Conservation (phyloP, 306 rosid species). For the Casuarina cunninghamiana region DNA sequence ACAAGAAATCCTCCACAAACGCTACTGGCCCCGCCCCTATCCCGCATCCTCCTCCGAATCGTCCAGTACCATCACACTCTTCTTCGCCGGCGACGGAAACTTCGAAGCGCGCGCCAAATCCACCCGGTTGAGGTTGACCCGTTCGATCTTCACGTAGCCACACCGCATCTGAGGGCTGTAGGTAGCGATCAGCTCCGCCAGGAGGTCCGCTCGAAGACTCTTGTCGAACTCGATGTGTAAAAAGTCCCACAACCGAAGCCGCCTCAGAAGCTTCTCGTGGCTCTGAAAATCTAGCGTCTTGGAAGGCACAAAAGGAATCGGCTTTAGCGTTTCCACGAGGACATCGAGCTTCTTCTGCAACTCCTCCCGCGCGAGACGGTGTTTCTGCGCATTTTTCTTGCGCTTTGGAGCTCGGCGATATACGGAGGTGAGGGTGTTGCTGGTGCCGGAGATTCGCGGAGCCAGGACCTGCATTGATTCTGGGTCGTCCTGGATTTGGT, state of each 20-base stretch:
- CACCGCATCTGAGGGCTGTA: slow-evolving; percentile 29
- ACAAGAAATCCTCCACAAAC: slow-evolving; percentile 60
- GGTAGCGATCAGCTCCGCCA: slow-evolving; percentile 58
- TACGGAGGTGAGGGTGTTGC: neutral
- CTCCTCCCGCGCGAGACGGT: slow-evolving; percentile 37
- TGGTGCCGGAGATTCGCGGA: slow-evolving; percentile 21
- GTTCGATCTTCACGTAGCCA: slow-evolving; percentile 53
- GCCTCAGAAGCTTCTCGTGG: slow-evolving; percentile 62
- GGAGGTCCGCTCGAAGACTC: slow-evolving; percentile 52
- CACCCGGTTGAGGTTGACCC: slow-evolving; percentile 54
- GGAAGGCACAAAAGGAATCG: slow-evolving; percentile 63
- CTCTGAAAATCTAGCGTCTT: slow-evolving; percentile 59
- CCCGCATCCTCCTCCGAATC: slow-evolving; percentile 15
- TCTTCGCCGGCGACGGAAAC: slow-evolving; percentile 73
- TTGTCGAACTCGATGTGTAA: slow-evolving; percentile 70
- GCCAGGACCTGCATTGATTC: slow-evolving; percentile 34
- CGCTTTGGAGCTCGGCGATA: slow-evolving; percentile 47
- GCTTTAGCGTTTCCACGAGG: slow-evolving; percentile 55
- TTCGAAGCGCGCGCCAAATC: slow-evolving; percentile 72
- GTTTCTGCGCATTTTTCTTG: slow-evolving; percentile 29
- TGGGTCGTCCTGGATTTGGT: slow-evolving; percentile 26
- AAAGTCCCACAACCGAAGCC: slow-evolving; percentile 80
- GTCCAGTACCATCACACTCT: slow-evolving; percentile 25
- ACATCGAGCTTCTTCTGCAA: slow-evolving; percentile 50
- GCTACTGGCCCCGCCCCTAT: slow-evolving; percentile 41